Percentiles rank a stretch among this genome's conserved stretches.
phyloP scores from a whole-genome alignment of 2,329 filamentous ascomycete genomes.

The Bipolaris victoriae region DNA sequence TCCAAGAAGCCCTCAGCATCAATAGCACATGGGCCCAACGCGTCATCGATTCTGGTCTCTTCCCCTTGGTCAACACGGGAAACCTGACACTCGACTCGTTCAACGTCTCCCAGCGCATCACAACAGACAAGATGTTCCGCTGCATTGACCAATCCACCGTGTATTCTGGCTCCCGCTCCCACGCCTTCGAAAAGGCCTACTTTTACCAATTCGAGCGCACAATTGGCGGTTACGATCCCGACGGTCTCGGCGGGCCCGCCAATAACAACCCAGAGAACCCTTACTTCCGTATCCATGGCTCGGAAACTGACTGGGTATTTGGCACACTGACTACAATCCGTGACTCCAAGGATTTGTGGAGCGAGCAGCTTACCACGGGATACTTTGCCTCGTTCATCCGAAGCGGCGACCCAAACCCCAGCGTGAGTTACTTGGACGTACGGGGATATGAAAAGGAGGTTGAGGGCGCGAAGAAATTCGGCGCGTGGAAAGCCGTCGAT shows the following conservation, averaged over 20 bases:
- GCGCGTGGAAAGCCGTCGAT: conserved; percentile 42
- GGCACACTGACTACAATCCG: conserved; percentile 58
- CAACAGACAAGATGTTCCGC: conserved; percentile 65
- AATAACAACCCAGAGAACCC: conserved; percentile 59
- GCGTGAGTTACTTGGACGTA: conserved; percentile 52
- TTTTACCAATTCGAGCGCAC: conserved; percentile 67
- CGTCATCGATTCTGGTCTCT: conserved; percentile 53
- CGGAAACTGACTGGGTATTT: conserved; percentile 60
- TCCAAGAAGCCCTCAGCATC: conserved; percentile 56
- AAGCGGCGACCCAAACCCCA: conserved; percentile 59
- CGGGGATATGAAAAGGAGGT: conserved; percentile 56
- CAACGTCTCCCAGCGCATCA: conserved; percentile 61
- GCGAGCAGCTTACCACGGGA: conserved; percentile 53
- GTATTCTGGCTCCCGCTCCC: conserved; percentile 55
- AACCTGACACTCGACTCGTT: conserved; percentile 63
- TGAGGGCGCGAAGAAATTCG: conserved; percentile 50
- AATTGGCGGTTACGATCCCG: conserved; percentile 61
- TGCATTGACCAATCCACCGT: conserved; percentile 66
- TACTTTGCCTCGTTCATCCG: conserved; percentile 62
- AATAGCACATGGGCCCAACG: conserved; percentile 47
- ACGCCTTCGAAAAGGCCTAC: conserved; percentile 58
- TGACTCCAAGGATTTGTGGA: conserved; percentile 58
- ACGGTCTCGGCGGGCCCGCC: conserved; percentile 57
- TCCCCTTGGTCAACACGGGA: conserved; percentile 57
- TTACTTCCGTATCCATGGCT: conserved; percentile 65